These are phyloP conservation scores for Hypoxylon sp. DNA, from an alignment of 2,329 filamentous ascomycete genomes.

Conservation along the genomic window DNA sequence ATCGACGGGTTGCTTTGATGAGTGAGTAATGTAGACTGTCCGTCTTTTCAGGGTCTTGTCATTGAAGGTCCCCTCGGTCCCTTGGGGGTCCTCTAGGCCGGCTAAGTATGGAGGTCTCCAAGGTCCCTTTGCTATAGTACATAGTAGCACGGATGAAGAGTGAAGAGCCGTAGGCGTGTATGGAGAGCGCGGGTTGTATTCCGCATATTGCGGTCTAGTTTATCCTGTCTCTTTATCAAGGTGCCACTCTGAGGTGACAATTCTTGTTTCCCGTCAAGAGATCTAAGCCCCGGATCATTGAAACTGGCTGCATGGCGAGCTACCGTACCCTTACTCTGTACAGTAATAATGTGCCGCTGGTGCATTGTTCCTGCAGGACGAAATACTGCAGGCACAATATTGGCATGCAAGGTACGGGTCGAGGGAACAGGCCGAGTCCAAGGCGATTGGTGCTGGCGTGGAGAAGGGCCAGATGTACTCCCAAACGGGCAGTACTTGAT, in stretches of 20 bases:
- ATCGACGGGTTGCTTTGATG: neutral
- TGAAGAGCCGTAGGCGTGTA: slow-evolving; percentile 4
- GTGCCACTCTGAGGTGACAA: slow-evolving; percentile 5
- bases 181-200: slow-evolving; percentile 6
- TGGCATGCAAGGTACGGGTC: slow-evolving; percentile 44
- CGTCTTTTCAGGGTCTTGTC: slow-evolving; percentile 9
- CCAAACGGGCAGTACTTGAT: slow-evolving; percentile 18
- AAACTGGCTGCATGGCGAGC: slow-evolving; percentile 36
- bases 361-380: slow-evolving; percentile 45
- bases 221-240: slow-evolving; percentile 12
- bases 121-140: too few species aligned
- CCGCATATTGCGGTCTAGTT: slow-evolving; percentile 18
- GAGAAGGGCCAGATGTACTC: slow-evolving; percentile 30
- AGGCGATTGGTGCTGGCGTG: slow-evolving; percentile 24
- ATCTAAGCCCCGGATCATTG: slow-evolving; percentile 26
- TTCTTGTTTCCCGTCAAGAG: slow-evolving; percentile 14
- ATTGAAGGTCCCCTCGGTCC: slow-evolving; percentile 1
- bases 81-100: slow-evolving; percentile 6
- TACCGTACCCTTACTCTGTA: slow-evolving; percentile 28
- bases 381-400: slow-evolving; percentile 43
- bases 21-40: neutral
- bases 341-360: slow-evolving; percentile 32
- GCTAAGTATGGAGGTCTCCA: too few species aligned
- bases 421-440: slow-evolving; percentile 30
- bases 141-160: neutral